Evolutionary conservation across 177 flowering plant genomes (phyloP).

Genomic region (Vitis hybrid): DNA sequence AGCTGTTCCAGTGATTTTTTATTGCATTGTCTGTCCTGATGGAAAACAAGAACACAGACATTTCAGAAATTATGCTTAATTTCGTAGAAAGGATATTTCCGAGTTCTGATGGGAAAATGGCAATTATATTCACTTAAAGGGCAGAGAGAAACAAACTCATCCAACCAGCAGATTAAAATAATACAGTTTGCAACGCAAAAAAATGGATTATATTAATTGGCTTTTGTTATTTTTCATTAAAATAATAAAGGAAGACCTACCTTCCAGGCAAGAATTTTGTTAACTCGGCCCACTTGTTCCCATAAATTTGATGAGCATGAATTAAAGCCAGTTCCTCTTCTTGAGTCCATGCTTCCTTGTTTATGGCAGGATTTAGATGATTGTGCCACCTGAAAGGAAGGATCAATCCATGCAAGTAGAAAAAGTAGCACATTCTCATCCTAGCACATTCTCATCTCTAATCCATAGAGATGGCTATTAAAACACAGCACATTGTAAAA

Average conservation of each 20-base stretch:
- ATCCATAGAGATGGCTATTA: too few species aligned
- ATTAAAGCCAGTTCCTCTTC: conserved; percentile 89
- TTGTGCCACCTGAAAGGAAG: conserved; percentile 84
- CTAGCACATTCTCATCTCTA: too few species aligned
- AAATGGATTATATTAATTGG: too few species aligned
- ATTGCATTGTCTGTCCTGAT: conserved; percentile 98
- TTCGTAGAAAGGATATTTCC: not conserved
- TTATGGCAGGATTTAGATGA: conserved; percentile 94
- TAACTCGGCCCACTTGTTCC: conserved; percentile 99
- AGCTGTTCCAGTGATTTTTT: conserved; percentile 99
- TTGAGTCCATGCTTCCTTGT: conserved; percentile 97
- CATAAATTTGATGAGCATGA: conserved; percentile 89
- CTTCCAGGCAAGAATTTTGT: conserved; percentile 95
- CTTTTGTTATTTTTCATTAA: too few species aligned
- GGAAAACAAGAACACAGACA: conserved; percentile 20
- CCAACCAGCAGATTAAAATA: too few species aligned
- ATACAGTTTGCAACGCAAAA: too few species aligned
- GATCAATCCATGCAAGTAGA: too few species aligned
- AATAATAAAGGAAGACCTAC: conserved; percentile 29
- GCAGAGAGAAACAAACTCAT: too few species aligned
- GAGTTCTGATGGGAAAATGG: too few species aligned
- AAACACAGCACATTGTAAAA: too few species aligned
- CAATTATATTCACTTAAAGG: too few species aligned
- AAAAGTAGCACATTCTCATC: too few species aligned
- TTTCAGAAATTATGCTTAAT: conserved; percentile 5